phyloP scores from a whole-genome alignment of 2,329 filamentous ascomycete species.

The Venturia aucupariae region DNA sequence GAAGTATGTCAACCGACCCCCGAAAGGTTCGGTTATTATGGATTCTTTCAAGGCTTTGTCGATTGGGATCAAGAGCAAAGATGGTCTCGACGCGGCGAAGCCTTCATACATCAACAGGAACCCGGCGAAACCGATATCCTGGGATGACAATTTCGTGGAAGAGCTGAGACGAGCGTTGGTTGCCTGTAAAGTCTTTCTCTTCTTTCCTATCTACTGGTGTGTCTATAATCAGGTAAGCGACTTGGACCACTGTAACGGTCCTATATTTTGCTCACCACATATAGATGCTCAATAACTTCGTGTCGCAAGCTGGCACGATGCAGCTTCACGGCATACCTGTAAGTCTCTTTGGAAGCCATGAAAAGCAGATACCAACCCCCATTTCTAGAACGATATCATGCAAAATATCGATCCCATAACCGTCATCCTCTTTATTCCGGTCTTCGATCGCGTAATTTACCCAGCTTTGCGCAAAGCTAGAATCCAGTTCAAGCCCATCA shows the following conservation, averaged over 20 bases:
- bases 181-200: conserved; percentile 60
- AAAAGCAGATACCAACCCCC: neutral
- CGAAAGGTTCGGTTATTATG: conserved; percentile 17
- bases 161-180: conserved; percentile 57
- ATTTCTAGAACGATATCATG: conserved; percentile 35
- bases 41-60: conserved; percentile 48
- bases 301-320: conserved; percentile 35
- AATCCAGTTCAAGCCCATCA: conserved; percentile 39
- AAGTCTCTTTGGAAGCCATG: neutral
- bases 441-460: conserved; percentile 37
- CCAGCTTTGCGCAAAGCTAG: conserved; percentile 34
- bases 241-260: neutral
- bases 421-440: conserved; percentile 38
- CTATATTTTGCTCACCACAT: neutral
- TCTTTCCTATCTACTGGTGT: conserved; percentile 40
- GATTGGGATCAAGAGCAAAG: conserved; percentile 42
- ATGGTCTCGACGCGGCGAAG: conserved; percentile 50
- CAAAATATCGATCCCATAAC: conserved; percentile 39
- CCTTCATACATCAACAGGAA: conserved; percentile 47
- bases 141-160: conserved; percentile 63
- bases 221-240: conserved; percentile 24
- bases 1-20: conserved; percentile 17
- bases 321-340: conserved; percentile 34
- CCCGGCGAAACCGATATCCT: conserved; percentile 37
- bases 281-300: conserved; percentile 41